Conservation (phyloP, 2,329 filamentous ascomycete species). For the Fusarium sp. region DNA sequence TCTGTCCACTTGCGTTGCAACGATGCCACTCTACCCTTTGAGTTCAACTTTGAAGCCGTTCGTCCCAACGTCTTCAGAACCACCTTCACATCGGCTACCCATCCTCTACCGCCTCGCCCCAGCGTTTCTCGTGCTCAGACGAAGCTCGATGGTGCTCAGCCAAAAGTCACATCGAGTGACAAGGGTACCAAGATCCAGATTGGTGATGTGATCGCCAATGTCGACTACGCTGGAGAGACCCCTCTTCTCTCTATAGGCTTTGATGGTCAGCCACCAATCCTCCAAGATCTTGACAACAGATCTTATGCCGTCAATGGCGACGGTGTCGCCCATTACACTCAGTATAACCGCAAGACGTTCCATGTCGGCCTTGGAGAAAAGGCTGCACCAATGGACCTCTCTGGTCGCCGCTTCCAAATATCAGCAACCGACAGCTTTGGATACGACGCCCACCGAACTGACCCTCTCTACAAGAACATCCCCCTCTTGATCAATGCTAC, state of each 20-base stretch:
- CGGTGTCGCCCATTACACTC: constrained; percentile 72
- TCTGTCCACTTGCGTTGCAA: constrained; percentile 35
- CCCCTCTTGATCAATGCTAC: constrained; percentile 76
- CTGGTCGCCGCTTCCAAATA: constrained; percentile 71
- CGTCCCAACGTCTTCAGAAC: constrained; percentile 73
- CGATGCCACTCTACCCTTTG: constrained; percentile 52
- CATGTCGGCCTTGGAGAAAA: constrained; percentile 80
- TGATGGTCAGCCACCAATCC: constrained; percentile 61
- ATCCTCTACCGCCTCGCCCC: constrained; percentile 73
- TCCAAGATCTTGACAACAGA: constrained; percentile 70
- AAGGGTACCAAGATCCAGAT: constrained; percentile 56
- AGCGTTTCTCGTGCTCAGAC: constrained; percentile 59
- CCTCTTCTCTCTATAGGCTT: constrained; percentile 67
- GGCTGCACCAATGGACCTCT: constrained; percentile 76
- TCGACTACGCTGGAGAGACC: constrained; percentile 65
- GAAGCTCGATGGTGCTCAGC: constrained; percentile 45
- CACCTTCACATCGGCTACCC: constrained; percentile 69
- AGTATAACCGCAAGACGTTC: constrained; percentile 69
- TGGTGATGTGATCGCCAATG: constrained; percentile 60
- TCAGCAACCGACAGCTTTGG: constrained; percentile 78
- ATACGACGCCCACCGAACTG: constrained; percentile 75
- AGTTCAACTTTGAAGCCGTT: constrained; percentile 72
- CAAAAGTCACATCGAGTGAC: constrained; percentile 44
- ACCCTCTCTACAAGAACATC: constrained; percentile 81
- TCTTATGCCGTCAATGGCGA: constrained; percentile 71